These are phyloP conservation scores for Venturia nashicola DNA, from an alignment of 2,329 filamentous ascomycete species.

Conservation along the genomic window DNA sequence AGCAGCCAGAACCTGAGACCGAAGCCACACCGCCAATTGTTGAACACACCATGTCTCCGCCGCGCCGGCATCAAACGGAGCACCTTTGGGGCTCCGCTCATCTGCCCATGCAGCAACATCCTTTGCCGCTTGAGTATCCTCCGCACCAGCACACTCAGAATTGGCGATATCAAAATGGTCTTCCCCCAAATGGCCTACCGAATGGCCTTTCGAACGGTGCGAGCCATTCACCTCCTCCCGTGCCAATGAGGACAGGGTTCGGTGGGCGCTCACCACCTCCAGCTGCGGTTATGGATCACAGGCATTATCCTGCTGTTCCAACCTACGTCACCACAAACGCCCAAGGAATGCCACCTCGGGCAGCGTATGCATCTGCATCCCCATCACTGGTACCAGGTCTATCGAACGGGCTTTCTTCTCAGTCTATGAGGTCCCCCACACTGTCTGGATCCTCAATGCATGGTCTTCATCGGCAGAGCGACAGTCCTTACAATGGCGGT, in stretches of 20 bases:
- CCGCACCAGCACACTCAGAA: neutral
- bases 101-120: neutral
- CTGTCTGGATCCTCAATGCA: constrained; percentile 16
- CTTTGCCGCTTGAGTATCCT: neutral
- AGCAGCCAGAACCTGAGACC: constrained; percentile 17
- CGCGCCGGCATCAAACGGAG: neutral
- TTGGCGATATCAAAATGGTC: neutral
- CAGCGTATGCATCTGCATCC: neutral
- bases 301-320: neutral
- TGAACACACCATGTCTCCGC: constrained; percentile 18
- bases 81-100: neutral
- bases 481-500: constrained; percentile 23
- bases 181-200: neutral
- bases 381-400: neutral
- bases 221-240: neutral
- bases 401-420: constrained; percentile 3
- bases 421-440: constrained; percentile 1
- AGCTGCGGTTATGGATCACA: neutral
- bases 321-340: neutral
- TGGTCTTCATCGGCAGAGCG: constrained; percentile 22
- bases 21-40: constrained; percentile 8
- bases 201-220: neutral
- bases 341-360: neutral
- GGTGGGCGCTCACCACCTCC: neutral
- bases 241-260: neutral